phyloP scores from a whole-genome alignment of 2,329 filamentous ascomycete genomes.

The Trichoderma guizhouense region DNA sequence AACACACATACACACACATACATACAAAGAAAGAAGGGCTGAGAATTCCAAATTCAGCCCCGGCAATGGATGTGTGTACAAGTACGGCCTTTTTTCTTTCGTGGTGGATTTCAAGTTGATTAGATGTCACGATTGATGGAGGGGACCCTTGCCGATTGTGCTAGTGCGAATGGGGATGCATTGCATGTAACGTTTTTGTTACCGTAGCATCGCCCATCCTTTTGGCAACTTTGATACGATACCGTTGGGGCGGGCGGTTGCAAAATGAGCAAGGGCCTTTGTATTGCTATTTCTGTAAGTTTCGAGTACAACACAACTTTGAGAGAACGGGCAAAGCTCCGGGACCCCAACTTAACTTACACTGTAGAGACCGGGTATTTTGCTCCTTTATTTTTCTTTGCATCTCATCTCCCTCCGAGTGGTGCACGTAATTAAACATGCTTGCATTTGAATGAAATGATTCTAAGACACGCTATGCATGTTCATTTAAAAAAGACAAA shows the following conservation, averaged over 20 bases:
- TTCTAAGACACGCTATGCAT: not conserved
- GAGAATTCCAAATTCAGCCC: not conserved
- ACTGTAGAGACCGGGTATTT: not conserved
- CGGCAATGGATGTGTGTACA: not conserved
- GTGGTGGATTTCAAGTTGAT: not conserved
- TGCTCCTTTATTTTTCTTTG: not conserved
- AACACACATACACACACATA: not conserved
- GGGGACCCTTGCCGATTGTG: not conserved
- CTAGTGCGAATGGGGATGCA: not conserved
- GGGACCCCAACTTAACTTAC: not conserved
- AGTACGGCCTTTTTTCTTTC: not conserved
- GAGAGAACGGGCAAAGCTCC: too few relatives aligned
- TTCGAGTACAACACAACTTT: not conserved
- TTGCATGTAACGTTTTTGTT: not conserved
- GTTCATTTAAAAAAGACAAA: not conserved
- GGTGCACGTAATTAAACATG: not conserved
- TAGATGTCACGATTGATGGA: not conserved
- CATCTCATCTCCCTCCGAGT: not conserved
- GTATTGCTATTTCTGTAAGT: too few relatives aligned
- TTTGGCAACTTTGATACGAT: not conserved
- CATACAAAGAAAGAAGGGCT: not conserved
- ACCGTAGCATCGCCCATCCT: not conserved
- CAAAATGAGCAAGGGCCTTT: not conserved
- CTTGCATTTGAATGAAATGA: not conserved
- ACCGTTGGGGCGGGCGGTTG: not conserved